Conservation (phyloP, 2,329 filamentous ascomycete genomes). For the Calonectria multiphialidica region DNA sequence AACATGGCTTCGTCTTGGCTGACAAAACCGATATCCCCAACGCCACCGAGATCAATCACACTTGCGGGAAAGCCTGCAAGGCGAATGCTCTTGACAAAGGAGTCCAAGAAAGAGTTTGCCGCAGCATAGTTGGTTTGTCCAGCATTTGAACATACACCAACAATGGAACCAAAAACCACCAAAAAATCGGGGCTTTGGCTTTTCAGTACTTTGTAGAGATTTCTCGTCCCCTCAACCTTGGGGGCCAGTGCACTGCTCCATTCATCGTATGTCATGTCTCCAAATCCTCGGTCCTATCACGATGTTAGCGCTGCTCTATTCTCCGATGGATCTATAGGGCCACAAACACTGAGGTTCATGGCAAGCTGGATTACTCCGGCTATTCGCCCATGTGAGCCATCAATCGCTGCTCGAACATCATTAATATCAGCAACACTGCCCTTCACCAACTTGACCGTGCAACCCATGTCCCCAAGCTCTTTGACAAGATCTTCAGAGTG, state of each 20-base stretch:
- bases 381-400: constrained; percentile 18
- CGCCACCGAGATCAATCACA: background rate
- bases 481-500: constrained; percentile 17
- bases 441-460: constrained; percentile 1
- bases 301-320: background rate
- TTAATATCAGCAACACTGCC: too few species aligned
- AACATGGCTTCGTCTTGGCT: background rate
- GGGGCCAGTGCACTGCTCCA: background rate
- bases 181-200: constrained; percentile 52
- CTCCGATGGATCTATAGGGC: background rate
- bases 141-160: background rate
- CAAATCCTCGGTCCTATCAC: background rate
- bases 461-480: constrained; percentile 31
- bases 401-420: constrained; percentile 27
- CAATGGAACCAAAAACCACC: constrained; percentile 25
- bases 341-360: constrained; percentile 29
- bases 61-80: background rate
- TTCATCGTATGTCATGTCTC: background rate
- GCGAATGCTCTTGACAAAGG: constrained; percentile 14
- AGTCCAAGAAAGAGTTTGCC: constrained; percentile 22
- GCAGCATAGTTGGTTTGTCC: constrained; percentile 27
- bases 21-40: background rate
- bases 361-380: constrained; percentile 45
- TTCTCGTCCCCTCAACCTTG: background rate
- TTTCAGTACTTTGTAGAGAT: background rate